Evolutionary conservation across 1,284 basidiomycete species (phyloP), one percentile per base, ranked within the genome.

Genomic region (Somion occarium): DNA sequence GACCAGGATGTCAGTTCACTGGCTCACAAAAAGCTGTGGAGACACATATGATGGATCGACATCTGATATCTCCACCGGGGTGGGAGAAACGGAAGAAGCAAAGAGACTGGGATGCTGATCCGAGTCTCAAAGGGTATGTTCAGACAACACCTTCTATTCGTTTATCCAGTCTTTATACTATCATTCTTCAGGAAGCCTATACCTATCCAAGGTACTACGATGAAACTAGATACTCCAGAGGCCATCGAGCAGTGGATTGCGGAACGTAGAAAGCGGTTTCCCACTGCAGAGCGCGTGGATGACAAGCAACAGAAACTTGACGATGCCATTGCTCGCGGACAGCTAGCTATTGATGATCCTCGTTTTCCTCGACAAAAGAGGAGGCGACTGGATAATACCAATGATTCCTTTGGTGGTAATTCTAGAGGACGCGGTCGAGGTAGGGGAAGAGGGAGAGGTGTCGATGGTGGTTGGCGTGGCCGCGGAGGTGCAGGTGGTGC

Each of bases 1-100:
- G 86, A 54, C 73, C 73, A 34, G 79, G 79, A 13, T 96, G 93
- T 66, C 64, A 68, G 5, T 97, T 92, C 62, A 74, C 75, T 24
- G 92, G 91, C 22, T 83, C 89, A 5, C 73, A 75, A 38, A 88
- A 89, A 61, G 73, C 82, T 24, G 81, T 95, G 3, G 85, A 91
- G 64, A 75, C 78, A 19, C 93, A 96, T 64, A 90, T 87, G 79
- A 93, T 93, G 82, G 93, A 96, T 64, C 75, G 92, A 19, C 93
- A 95, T 68, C 72, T 95, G 46, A 85, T 94, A 46, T 93, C 84
- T 59, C 88, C 88, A 15, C 76, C 79, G 41, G 86, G 82, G 19
- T 89, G 88, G 81, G 77, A 88, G 47, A 78, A 83, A 52, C 75
- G 74, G 55, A 80, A 78, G 61, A 78, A 77, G 56, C 77, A 72